These are phyloP conservation scores for Drosera capensis DNA, from an alignment of 148 eudicot genomes.

Conservation along the genomic window DNA sequence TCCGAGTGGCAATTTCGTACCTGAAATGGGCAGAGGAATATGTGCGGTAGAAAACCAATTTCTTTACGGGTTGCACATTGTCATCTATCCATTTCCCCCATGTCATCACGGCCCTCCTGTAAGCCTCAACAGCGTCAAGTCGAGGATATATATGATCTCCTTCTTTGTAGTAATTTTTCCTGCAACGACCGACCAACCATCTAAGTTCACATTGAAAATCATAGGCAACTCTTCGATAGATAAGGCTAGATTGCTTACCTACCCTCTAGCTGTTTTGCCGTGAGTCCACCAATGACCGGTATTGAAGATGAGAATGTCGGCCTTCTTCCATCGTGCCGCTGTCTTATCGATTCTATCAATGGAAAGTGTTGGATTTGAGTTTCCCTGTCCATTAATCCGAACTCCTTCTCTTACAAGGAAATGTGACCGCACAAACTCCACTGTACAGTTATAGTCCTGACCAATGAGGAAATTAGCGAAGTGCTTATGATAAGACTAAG, in stretches of 20 bases:
- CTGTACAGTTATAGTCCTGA: constrained; percentile 82
- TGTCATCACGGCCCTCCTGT: constrained; percentile 68
- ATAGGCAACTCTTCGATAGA: not conserved
- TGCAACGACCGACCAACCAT: constrained; percentile 16
- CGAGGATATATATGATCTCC: constrained; percentile 52
- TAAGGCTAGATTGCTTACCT: constrained; percentile 16
- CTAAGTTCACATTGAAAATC: not conserved
- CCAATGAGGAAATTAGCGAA: not conserved
- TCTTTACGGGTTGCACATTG: constrained; percentile 33
- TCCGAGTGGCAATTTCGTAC: constrained; percentile 16
- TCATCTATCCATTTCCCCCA: constrained; percentile 76
- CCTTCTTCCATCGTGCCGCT: constrained; percentile 56
- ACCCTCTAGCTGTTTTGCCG: constrained; percentile 94
- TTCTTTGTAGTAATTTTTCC: constrained; percentile 83
- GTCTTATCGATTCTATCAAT: constrained; percentile 74
- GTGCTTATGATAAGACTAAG: too few relatives aligned
- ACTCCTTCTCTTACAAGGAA: constrained; percentile 83
- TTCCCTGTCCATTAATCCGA: constrained; percentile 54
- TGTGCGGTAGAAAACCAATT: constrained; percentile 72
- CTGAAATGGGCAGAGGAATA: constrained; percentile 92
- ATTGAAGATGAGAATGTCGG: constrained; percentile 86
- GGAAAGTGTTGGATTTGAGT: constrained; percentile 72
- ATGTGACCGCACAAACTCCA: constrained; percentile 76
- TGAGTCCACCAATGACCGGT: constrained; percentile 99
- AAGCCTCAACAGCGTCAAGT: constrained; percentile 82